A percentile compares a stretch with the other conserved stretches of the same genome.
These are phyloP conservation scores for Suillus lakei DNA, from an alignment of 768 basidiomycete genomes.

Conservation along the genomic window DNA sequence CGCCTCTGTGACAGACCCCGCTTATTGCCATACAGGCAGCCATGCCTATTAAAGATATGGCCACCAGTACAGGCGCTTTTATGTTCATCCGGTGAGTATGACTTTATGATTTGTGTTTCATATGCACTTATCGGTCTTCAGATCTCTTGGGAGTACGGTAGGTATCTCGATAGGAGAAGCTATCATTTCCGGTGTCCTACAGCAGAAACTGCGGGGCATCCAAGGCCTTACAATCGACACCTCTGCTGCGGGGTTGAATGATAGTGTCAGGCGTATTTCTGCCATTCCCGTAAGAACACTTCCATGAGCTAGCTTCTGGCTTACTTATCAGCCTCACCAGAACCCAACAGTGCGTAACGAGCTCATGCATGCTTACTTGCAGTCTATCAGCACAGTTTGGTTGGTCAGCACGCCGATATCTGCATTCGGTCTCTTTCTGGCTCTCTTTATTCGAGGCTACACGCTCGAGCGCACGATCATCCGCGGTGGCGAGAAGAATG, in stretches of 20 bases:
- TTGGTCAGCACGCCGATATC: conserved; percentile 39
- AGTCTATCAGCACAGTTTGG: conserved; percentile 45
- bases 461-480: conserved; percentile 36
- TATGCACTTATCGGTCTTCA: conserved; percentile 27
- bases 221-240: conserved; percentile 39
- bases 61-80: conserved; percentile 44
- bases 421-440: conserved; percentile 35
- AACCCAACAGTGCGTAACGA: conserved; percentile 31
- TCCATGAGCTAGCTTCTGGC: not conserved
- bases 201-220: conserved; percentile 20
- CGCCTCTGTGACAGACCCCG: conserved; percentile 23
- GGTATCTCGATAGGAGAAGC: conserved; percentile 77
- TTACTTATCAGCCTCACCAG: conserved; percentile 23
- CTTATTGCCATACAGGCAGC: conserved; percentile 45
- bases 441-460: conserved; percentile 41
- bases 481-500: conserved; percentile 14
- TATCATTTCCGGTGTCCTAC: conserved; percentile 61
- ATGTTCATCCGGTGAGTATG: conserved; percentile 35
- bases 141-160: conserved; percentile 74
- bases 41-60: conserved; percentile 52
- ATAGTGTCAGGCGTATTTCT: conserved; percentile 51
- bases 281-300: conserved; percentile 24
- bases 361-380: conserved; percentile 42
- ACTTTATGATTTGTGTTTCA: not conserved
- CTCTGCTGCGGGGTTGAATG: conserved; percentile 48